phyloP scores from a whole-genome alignment of 129 eudicot genomes.

The Flaveria linearis region DNA sequence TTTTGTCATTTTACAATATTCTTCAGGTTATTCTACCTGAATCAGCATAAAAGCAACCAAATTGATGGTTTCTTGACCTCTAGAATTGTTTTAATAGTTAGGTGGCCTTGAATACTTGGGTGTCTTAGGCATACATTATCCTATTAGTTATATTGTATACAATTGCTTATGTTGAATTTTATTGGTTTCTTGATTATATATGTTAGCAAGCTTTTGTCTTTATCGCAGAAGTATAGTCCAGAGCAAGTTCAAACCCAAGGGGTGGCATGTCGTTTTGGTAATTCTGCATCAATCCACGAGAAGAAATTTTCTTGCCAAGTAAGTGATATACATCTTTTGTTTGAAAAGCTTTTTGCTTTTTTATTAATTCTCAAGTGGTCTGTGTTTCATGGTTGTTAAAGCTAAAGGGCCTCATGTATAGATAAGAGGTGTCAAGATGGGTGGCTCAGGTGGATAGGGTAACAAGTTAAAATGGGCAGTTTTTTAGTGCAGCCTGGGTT shows the following conservation, averaged over 20 bases:
- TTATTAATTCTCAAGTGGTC: neutral
- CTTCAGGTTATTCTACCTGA: no score
- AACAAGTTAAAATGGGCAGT: neutral
- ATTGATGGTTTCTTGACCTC: no score
- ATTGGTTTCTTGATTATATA: conserved; percentile 11
- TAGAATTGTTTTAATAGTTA: no score
- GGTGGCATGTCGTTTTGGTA: conserved; percentile 24
- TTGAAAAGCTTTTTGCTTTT: neutral
- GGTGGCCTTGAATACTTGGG: no score
- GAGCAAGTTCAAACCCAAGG: conserved; percentile 33
- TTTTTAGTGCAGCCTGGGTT: neutral
- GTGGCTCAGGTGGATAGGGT: neutral
- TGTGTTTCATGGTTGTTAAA: neutral
- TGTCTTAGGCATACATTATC: no score
- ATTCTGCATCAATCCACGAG: conserved; percentile 31
- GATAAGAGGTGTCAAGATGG: neutral
- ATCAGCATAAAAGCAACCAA: no score
- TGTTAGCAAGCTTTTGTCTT: neutral
- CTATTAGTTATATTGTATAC: conserved; percentile 5
- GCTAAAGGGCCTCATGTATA: neutral
- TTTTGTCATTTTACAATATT: no score
- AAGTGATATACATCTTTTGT: conserved; percentile 22
- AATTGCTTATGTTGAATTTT: neutral
- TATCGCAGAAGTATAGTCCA: conserved; percentile 33
- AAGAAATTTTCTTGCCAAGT: conserved; percentile 28